These are phyloP conservation scores for Aspergillus affinis DNA, from an alignment of 495 filamentous ascomycete genomes.

Conservation along the genomic window DNA sequence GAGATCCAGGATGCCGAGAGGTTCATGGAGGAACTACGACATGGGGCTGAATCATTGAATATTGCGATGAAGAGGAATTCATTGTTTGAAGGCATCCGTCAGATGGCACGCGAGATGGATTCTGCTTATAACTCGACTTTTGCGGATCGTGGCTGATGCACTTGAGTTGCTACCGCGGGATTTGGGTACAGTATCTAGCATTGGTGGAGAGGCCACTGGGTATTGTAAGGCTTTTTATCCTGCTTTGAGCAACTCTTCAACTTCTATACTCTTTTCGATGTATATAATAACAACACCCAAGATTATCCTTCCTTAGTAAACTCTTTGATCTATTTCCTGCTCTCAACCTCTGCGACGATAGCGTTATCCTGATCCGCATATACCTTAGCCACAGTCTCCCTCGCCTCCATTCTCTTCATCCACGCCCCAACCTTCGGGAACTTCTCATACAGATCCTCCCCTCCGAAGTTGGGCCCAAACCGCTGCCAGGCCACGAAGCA, in stretches of 20 bases:
- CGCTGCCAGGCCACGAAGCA: conserved; percentile 6
- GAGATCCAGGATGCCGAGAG: conserved; percentile 8
- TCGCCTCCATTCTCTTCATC: conserved; percentile 7
- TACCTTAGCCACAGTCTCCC: background rate
- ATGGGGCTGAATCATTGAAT: conserved; percentile 5
- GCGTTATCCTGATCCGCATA: background rate
- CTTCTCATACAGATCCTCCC: background rate
- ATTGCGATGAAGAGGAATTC: background rate
- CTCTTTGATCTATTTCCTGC: background rate
- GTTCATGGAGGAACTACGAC: conserved; percentile 9
- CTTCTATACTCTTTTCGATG: background rate
- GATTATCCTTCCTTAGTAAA: background rate
- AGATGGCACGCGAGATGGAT: background rate
- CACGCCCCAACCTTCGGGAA: conserved; percentile 2
- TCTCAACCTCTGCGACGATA: background rate
- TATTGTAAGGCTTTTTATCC: no score
- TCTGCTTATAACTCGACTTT: background rate
- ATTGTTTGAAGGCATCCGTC: background rate
- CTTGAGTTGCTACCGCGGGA: background rate
- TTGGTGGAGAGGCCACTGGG: no score
- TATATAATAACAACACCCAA: background rate
- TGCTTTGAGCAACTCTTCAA: background rate
- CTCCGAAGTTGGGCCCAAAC: background rate
- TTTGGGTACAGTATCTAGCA: no score
- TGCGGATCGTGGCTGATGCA: background rate